Evolutionary conservation across 1,139 yeast species (phyloP).

Genomic region (Blastobotrys petasosporus): DNA sequence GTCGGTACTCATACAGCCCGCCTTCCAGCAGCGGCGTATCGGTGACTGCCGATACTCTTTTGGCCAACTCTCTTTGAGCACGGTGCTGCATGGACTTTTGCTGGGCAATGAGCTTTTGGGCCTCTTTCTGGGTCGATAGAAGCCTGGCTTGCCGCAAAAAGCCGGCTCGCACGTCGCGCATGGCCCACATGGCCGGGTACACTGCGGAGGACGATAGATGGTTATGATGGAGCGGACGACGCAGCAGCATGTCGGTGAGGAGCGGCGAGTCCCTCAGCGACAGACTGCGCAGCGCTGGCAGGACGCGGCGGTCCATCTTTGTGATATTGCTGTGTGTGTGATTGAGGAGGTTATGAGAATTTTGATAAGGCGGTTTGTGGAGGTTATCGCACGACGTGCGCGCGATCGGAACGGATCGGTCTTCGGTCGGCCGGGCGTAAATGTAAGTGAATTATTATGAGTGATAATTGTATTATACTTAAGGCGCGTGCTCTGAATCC

Average conservation of each 20-base stretch:
- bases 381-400: too few relatives aligned
- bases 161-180: background rate
- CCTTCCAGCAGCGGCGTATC: slow-evolving; percentile 10
- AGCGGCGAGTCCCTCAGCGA: background rate
- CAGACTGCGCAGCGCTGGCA: slow-evolving; percentile 5
- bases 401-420: too few relatives aligned
- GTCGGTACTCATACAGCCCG: slow-evolving; percentile 10
- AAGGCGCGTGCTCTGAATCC: too few relatives aligned
- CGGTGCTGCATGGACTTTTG: background rate
- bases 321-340: too few relatives aligned
- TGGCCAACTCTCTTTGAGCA: slow-evolving; percentile 5
- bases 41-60: slow-evolving; percentile 6
- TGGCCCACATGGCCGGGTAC: slow-evolving; percentile 2
- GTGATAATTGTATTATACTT: too few relatives aligned
- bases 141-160: slow-evolving; percentile 6
- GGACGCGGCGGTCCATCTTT: background rate
- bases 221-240: too few relatives aligned
- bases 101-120: slow-evolving; percentile 1
- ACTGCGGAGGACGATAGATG: background rate
- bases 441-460: too few relatives aligned
- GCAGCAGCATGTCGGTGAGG: too few relatives aligned
- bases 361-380: too few relatives aligned
- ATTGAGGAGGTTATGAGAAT: too few relatives aligned
- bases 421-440: too few relatives aligned
- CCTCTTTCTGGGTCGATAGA: slow-evolving; percentile 1